These are phyloP conservation scores for Gracilaria domingensis DNA, from an alignment of 23 red algal species.

Conservation along the genomic window DNA sequence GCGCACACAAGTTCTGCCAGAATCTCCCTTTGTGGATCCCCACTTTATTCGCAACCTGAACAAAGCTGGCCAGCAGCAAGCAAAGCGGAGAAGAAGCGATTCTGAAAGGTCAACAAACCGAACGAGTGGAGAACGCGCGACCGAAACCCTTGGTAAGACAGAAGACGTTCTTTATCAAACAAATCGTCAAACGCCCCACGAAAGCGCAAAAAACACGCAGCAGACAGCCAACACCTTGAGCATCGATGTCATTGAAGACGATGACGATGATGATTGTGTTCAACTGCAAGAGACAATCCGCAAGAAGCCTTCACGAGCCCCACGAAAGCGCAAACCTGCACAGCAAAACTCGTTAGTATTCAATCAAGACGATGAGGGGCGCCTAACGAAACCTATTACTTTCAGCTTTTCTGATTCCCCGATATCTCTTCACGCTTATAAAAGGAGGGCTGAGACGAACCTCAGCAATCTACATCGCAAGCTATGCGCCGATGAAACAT, in stretches of 20 bases:
- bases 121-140: too few species aligned
- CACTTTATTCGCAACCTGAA: neutral
- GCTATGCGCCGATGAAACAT: neutral
- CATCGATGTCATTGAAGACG: neutral
- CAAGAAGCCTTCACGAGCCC: neutral
- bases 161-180: too few species aligned
- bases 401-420: conserved; percentile 42
- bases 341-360: neutral
- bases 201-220: too few species aligned
- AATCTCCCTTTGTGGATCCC: conserved; percentile 45
- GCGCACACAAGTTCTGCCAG: conserved; percentile 52
- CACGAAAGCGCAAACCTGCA: conserved; percentile 12
- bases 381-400: conserved; percentile 29
- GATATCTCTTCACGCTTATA: conserved; percentile 32
- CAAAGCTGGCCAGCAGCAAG: neutral
- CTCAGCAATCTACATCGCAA: neutral
- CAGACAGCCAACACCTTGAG: neutral
- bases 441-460: neutral
- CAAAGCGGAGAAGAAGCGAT: neutral
- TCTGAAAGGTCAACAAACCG: too few species aligned
- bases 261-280: neutral
- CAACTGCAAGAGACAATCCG: neutral
- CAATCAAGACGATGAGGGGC: conserved; percentile 37
- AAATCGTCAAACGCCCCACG: too few species aligned
- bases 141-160: too few species aligned